Evolutionary conservation across 306 rosid species (phyloP).

Genomic region (Corylus heterophylla): DNA sequence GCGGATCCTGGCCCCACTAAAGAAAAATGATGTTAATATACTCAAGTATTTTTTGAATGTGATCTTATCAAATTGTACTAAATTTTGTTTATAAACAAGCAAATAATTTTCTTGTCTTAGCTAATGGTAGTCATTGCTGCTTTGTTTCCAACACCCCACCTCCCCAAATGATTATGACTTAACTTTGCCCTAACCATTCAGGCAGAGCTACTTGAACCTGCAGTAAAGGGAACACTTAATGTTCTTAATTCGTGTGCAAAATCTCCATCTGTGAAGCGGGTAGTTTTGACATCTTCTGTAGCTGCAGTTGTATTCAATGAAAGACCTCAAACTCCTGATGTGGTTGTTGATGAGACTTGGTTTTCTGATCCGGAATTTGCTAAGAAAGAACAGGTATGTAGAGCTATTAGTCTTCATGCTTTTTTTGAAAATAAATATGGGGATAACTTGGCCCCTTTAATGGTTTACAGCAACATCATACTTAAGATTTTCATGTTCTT

Average conservation of each 20-base stretch:
- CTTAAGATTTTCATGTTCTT: not conserved
- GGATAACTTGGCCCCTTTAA: not conserved
- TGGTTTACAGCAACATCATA: not conserved
- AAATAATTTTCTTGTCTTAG: not conserved
- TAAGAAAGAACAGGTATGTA: slow-evolving; percentile 29
- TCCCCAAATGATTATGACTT: not conserved
- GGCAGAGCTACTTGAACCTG: slow-evolving; percentile 60
- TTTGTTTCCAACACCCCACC: not conserved
- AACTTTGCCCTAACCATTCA: slow-evolving; percentile 15
- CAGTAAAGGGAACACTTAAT: slow-evolving; percentile 60
- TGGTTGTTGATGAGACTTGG: slow-evolving; percentile 56
- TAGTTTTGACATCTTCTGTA: slow-evolving; percentile 50
- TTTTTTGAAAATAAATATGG: not conserved
- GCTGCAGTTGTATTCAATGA: slow-evolving; percentile 48
- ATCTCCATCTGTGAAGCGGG: slow-evolving; percentile 42
- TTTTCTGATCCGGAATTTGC: slow-evolving; percentile 35
- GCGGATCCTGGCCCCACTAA: not conserved
- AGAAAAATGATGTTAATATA: not conserved
- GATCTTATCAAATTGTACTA: not conserved
- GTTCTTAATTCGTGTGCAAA: slow-evolving; percentile 46
- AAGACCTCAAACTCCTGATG: slow-evolving; percentile 41
- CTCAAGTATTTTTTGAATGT: not conserved
- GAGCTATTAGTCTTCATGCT: not conserved
- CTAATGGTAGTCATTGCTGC: not conserved
- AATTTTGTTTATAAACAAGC: not conserved